phyloP scores from a whole-genome alignment of 2,329 filamentous ascomycete genomes.

The Xylaria arbuscula region DNA sequence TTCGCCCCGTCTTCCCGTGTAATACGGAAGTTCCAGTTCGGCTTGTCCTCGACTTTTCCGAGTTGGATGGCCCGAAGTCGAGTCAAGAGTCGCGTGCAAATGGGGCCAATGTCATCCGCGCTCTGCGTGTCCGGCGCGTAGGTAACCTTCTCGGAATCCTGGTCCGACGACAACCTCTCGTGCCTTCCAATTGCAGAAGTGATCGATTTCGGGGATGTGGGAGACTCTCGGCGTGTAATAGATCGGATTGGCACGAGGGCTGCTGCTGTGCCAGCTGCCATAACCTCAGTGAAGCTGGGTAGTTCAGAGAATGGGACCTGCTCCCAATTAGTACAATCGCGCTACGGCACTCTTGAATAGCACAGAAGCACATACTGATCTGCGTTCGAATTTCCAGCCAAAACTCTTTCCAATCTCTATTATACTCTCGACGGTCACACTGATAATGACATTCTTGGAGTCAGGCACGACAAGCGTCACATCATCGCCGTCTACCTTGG shows the following conservation, averaged over 20 bases:
- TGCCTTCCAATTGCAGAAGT: constrained; percentile 51
- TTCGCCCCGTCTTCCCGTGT: constrained; percentile 58
- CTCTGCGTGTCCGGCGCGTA: constrained; percentile 61
- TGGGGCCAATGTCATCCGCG: constrained; percentile 76
- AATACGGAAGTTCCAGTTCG: constrained; percentile 74
- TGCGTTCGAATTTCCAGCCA: constrained; percentile 85
- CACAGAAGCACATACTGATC: constrained; percentile 63
- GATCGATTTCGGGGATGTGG: constrained; percentile 55
- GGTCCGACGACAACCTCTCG: constrained; percentile 54
- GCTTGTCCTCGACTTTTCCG: constrained; percentile 79
- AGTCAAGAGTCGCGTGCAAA: constrained; percentile 76
- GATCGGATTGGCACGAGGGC: constrained; percentile 91
- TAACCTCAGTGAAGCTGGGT: constrained; percentile 73
- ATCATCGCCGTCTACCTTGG: constrained; percentile 67
- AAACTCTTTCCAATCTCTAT: constrained; percentile 79
- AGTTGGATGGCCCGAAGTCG: constrained; percentile 87
- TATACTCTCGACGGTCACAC: constrained; percentile 73
- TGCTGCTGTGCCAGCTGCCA: constrained; percentile 92
- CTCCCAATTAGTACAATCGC: constrained; percentile 30
- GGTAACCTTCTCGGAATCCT: constrained; percentile 61
- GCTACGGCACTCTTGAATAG: neutral
- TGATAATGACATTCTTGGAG: constrained; percentile 87
- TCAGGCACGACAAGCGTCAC: constrained; percentile 87
- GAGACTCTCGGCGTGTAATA: constrained; percentile 74
- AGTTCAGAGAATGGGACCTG: constrained; percentile 73